These are phyloP conservation scores for Lecanicillium sp. DNA, from an alignment of 2,329 filamentous ascomycete genomes.

Conservation along the genomic window DNA sequence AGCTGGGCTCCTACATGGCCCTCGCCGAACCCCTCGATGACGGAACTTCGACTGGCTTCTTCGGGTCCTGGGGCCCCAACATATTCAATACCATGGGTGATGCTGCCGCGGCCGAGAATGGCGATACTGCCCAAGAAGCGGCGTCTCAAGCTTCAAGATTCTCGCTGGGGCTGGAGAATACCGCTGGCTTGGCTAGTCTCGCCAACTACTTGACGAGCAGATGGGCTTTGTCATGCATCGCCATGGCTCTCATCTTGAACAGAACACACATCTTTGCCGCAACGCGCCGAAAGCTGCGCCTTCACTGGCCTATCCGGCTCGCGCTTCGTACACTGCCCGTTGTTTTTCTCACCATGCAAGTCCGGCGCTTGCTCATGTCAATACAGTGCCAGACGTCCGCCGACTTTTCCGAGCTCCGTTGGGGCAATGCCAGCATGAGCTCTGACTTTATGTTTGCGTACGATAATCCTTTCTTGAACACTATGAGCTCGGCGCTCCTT, in stretches of 20 bases:
- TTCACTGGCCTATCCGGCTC: conserved; percentile 66
- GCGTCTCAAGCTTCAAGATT: conserved; percentile 25
- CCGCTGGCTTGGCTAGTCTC: conserved; percentile 70
- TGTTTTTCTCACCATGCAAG: conserved; percentile 59
- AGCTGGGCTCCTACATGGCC: conserved; percentile 55
- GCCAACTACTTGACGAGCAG: conserved; percentile 86
- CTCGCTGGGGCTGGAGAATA: conserved; percentile 44
- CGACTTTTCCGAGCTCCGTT: conserved; percentile 60
- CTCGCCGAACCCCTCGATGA: conserved; percentile 54
- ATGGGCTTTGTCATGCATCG: conserved; percentile 85
- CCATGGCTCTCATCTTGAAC: conserved; percentile 80
- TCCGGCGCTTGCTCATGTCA: conserved; percentile 64
- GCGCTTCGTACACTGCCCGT: conserved; percentile 65
- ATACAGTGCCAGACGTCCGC: conserved; percentile 87
- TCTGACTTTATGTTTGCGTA: conserved; percentile 63
- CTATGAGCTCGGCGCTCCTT: conserved; percentile 61
- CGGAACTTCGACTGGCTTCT: conserved; percentile 12
- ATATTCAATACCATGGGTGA: conserved; percentile 22
- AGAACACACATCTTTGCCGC: conserved; percentile 91
- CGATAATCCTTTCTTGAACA: conserved; percentile 61
- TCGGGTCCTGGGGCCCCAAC: conserved; percentile 15
- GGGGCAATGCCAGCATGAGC: conserved; percentile 56
- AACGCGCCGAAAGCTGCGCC: conserved; percentile 67
- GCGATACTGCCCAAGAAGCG: background rate
- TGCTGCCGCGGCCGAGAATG: background rate